A percentile compares a stretch with the other conserved stretches of the same genome.
phyloP scores from a whole-genome alignment of 176 grass and related monocot species.

The Otatea glauca region DNA sequence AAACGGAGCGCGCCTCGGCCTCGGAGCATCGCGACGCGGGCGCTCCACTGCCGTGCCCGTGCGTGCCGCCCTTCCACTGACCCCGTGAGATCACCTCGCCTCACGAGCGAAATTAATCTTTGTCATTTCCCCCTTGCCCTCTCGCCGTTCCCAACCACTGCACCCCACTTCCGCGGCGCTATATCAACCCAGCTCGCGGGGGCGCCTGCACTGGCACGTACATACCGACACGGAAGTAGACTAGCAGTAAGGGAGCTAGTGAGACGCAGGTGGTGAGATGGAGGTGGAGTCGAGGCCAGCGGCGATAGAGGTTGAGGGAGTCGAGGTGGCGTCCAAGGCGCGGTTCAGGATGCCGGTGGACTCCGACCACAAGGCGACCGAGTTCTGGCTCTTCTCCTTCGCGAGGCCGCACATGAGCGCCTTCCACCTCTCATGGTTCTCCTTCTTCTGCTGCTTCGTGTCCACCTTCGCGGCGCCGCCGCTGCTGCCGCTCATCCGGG shows the following conservation, averaged over 20 bases:
- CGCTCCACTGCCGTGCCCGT: constrained; percentile 20
- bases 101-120: constrained; percentile 25
- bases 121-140: not conserved
- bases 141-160: constrained; percentile 45
- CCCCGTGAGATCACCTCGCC: constrained; percentile 23
- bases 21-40: constrained; percentile 4
- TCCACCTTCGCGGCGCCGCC: constrained; percentile 91
- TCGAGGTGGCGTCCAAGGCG: constrained; percentile 28
- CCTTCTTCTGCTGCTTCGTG: constrained; percentile 98
- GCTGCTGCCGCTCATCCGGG: constrained; percentile 81
- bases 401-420: constrained; percentile 81
- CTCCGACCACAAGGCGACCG: constrained; percentile 87
- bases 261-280: not conserved
- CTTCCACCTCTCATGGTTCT: constrained; percentile 97
- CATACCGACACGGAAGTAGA: not conserved
- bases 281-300: constrained; percentile 13
- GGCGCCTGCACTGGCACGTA: not conserved
- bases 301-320: constrained; percentile 47
- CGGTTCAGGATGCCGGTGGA: constrained; percentile 81
- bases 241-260: not conserved
- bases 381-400: constrained; percentile 93
- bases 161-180: not conserved
- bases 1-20: not conserved
- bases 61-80: constrained; percentile 25
- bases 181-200: constrained; percentile 12